phyloP scores from a whole-genome alignment of 257 asterid genomes.

The Eucommia ulmoides region DNA sequence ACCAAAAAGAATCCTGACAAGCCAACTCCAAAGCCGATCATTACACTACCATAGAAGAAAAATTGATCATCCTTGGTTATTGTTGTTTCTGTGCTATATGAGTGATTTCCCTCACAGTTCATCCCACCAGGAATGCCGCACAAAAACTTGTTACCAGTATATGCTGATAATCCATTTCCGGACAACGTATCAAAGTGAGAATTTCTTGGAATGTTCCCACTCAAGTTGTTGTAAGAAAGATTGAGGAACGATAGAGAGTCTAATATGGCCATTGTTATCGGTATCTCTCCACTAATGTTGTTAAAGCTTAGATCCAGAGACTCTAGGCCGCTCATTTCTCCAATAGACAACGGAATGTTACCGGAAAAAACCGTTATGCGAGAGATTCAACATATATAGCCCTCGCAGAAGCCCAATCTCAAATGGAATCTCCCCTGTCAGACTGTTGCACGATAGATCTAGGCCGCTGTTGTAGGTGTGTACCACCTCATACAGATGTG shows the following conservation, averaged over 20 bases:
- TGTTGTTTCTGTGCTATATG: neutral
- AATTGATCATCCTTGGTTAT: too few species aligned
- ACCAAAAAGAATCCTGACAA: neutral
- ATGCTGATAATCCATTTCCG: conserved; percentile 5
- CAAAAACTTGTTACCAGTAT: conserved; percentile 6
- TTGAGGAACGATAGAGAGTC: conserved; percentile 5
- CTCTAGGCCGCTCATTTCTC: conserved; percentile 11
- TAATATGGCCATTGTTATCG: too few species aligned
- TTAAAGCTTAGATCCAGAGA: conserved; percentile 8
- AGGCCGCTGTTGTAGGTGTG: conserved; percentile 1
- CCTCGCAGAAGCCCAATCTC: neutral
- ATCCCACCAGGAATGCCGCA: conserved; percentile 6
- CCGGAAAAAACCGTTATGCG: neutral
- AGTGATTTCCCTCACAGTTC: conserved; percentile 1
- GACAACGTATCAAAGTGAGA: conserved; percentile 5
- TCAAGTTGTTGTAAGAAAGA: conserved; percentile 12
- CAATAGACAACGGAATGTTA: too few species aligned
- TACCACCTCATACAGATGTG: neutral
- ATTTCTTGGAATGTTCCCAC: conserved; percentile 6
- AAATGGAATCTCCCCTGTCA: neutral
- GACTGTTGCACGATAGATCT: neutral
- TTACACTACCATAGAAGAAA: neutral
- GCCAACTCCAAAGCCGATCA: conserved; percentile 7
- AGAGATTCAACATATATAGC: neutral
- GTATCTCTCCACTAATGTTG: conserved; percentile 7